Conservation (phyloP, 257 asterid species). For the Fraxinus cuspidata region DNA sequence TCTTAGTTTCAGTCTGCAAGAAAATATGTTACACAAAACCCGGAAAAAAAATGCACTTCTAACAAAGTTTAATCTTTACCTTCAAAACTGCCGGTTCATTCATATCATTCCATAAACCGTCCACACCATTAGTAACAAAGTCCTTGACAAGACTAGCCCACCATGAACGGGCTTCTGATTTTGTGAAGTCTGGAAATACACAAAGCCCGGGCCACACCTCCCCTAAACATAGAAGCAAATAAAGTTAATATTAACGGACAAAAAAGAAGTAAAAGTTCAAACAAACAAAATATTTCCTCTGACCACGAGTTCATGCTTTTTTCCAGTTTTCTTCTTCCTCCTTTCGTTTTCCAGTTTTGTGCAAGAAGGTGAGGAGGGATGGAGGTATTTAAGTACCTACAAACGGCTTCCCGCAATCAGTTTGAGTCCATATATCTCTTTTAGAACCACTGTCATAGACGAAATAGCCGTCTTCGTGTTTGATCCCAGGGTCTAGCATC, state of each 20-base stretch:
- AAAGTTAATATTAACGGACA: conserved; percentile 19
- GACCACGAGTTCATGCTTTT: neutral
- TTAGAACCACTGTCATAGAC: conserved; percentile 84
- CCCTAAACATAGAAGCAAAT: conserved; percentile 48
- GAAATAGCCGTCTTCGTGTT: conserved; percentile 77
- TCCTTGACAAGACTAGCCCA: conserved; percentile 88
- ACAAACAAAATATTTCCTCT: neutral
- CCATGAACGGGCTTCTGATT: conserved; percentile 76
- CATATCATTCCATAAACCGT: conserved; percentile 99
- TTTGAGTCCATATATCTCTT: conserved; percentile 78
- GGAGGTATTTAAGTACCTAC: conserved; percentile 46
- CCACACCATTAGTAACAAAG: conserved; percentile 80
- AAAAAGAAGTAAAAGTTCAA: conserved; percentile 1
- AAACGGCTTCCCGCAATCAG: conserved; percentile 69
- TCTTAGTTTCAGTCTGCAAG: conserved; percentile 81
- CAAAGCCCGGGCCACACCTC: conserved; percentile 99
- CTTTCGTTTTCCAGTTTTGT: neutral
- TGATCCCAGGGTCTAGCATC: conserved; percentile 99
- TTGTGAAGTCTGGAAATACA: conserved; percentile 93
- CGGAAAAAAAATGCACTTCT: conserved; percentile 11
- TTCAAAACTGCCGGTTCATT: conserved; percentile 94
- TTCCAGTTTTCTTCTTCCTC: neutral
- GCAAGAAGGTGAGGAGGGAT: neutral
- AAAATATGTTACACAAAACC: conserved; percentile 24
- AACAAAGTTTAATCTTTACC: conserved; percentile 47